Evolutionary conservation across 345 rosid species (phyloP), one percentile per base, ranked within the genome.

Genomic region (Trapa bicornis): DNA sequence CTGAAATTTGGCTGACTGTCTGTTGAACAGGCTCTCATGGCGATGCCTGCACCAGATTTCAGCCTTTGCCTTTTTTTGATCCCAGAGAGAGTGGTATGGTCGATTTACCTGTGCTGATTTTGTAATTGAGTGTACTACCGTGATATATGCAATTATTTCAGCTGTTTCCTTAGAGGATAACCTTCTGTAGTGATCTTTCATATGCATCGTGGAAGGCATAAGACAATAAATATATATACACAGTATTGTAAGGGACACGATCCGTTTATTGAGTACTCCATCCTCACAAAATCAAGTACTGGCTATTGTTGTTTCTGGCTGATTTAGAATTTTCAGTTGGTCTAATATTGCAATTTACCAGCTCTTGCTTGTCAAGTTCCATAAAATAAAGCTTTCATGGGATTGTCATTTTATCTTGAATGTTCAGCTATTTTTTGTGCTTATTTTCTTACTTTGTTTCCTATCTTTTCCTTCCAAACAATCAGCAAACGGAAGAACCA

Each of bases 401-500:
- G 58, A 1, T 7, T 53, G 37, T 58, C 3, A 22, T 22, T 33
- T 22, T 65, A 4, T 43, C 2, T 42, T 22, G 29, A 22, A 22
- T 17, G 16, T 14, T 22, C 33, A 42, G 16, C 45, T 15, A 6
- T 37, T 63, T 29, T 16, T 39, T 35, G n/a, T 35, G 66, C 1
- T 33, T 57, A 10, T 65, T 57, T 57, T 48, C 37, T 65, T n/a
- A 17, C 65, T 38, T 12, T 33, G 17, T 65, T 33, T 36, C 63
- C 58, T 42, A 57, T 57, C 38, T 32, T 65, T 33, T 36, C 63
- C 58, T 42, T 66, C 65, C 38, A 41, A 37, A 9, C 56, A 75
- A 52, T 58, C 81, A 95, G 99, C 99, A 95, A 95, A 87, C 87
- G 97, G 96, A 91, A 83, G 96, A 94, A 72, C 96, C 87, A 81